Evolutionary conservation across 768 basidiomycete genomes (phyloP).

Genomic region (Lactifluus echinatus): DNA sequence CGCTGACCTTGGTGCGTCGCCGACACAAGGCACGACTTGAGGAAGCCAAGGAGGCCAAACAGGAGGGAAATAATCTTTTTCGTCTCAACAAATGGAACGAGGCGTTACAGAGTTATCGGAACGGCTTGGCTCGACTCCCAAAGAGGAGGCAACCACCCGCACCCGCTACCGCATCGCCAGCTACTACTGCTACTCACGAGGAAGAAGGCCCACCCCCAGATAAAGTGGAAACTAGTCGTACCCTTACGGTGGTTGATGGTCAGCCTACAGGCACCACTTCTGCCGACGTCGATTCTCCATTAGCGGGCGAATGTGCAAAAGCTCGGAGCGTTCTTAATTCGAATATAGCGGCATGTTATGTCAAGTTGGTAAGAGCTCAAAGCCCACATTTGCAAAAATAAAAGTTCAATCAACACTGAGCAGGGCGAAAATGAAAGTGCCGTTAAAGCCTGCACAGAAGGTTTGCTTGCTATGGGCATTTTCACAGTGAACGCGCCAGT

Average conservation of each 20-base stretch:
- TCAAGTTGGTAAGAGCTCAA: slow-evolving; percentile 54
- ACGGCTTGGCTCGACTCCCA: slow-evolving; percentile 62
- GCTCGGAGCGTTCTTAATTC: slow-evolving; percentile 67
- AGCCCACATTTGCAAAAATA: background rate
- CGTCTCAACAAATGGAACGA: slow-evolving; percentile 55
- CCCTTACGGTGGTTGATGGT: slow-evolving; percentile 16
- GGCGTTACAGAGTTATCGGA: slow-evolving; percentile 61
- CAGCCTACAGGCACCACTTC: slow-evolving; percentile 18
- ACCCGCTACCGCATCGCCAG: background rate
- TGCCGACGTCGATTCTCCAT: slow-evolving; percentile 23
- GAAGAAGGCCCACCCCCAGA: slow-evolving; percentile 14
- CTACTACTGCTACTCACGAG: slow-evolving; percentile 19
- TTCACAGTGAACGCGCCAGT: background rate
- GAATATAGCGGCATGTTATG: slow-evolving; percentile 83
- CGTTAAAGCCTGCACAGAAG: slow-evolving; percentile 21
- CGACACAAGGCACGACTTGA: slow-evolving; percentile 34
- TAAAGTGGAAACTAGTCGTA: slow-evolving; percentile 22
- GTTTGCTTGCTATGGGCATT: background rate
- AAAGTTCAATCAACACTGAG: background rate
- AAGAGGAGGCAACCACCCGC: slow-evolving; percentile 26
- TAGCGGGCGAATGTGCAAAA: slow-evolving; percentile 44
- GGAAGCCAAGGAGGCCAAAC: slow-evolving; percentile 56
- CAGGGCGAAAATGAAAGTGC: slow-evolving; percentile 18
- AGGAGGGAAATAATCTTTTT: slow-evolving; percentile 69
- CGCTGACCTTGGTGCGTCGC: background rate